Conservation (phyloP, 208 protist genomes). For the Phytomonas sp. region DNA sequence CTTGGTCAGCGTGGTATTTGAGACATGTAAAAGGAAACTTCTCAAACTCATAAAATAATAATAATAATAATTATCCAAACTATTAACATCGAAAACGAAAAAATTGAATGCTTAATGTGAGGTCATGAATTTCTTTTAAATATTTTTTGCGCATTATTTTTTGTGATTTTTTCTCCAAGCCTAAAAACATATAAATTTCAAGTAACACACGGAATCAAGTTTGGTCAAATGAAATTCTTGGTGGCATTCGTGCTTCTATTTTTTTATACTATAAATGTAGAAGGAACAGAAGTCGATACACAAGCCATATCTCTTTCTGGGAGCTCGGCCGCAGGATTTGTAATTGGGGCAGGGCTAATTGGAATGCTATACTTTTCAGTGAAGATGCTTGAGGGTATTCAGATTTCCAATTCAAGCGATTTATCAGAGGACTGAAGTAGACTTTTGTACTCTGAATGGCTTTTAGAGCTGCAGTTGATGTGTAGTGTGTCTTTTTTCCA, state of each 20-base stretch:
- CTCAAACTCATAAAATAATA: not conserved
- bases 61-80: constrained; percentile 4
- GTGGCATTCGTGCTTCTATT: constrained; percentile 14
- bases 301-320: constrained; percentile 61
- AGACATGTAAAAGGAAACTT: constrained; percentile 37
- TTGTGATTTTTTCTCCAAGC: constrained; percentile 1
- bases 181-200: constrained; percentile 8
- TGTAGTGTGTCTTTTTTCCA: not conserved
- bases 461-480: constrained; percentile 8
- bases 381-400: constrained; percentile 67
- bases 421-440: not conserved
- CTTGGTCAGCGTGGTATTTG: constrained; percentile 76
- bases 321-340: constrained; percentile 45
- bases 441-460: not conserved
- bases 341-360: constrained; percentile 48
- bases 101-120: not conserved
- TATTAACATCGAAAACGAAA: constrained; percentile 6
- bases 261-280: constrained; percentile 5
- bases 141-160: constrained; percentile 6
- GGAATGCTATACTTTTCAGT: constrained; percentile 57
- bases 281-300: constrained; percentile 12
- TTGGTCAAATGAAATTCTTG: constrained; percentile 7
- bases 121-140: not conserved
- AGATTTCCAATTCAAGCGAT: constrained; percentile 39
- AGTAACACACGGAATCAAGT: constrained; percentile 4